Evolutionary conservation across 75 land plant species (phyloP).

Genomic region (Selaginella moellendorffii): DNA sequence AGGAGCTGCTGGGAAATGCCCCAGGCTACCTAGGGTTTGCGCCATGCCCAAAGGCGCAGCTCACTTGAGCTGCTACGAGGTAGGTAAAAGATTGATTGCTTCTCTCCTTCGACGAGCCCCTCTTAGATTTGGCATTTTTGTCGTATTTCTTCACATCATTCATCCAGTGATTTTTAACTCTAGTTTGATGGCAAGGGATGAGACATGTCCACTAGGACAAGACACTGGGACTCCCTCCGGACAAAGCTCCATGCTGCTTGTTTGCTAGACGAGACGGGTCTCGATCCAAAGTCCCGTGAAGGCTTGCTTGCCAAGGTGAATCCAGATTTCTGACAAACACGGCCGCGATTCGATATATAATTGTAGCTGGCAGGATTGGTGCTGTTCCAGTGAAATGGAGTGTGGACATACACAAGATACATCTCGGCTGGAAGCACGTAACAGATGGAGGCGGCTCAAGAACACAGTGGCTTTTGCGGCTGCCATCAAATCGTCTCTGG

Average conservation of each 20-base stretch:
- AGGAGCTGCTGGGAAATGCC: too few species aligned
- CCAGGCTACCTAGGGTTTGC: too few species aligned
- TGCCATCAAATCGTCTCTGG: neutral
- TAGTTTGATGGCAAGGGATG: neutral
- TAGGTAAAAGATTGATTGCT: slow-evolving; percentile 1
- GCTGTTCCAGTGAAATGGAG: neutral
- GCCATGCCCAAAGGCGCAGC: too few species aligned
- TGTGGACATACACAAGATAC: neutral
- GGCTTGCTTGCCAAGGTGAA: slow-evolving; percentile 1
- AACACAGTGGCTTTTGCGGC: slow-evolving; percentile 7
- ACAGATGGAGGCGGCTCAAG: slow-evolving; percentile 7
- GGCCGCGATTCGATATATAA: neutral
- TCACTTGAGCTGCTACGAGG: too few species aligned
- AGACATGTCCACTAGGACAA: slow-evolving; percentile 1
- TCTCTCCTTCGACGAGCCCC: neutral
- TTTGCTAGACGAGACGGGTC: neutral
- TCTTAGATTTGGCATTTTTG: neutral
- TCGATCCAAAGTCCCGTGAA: neutral
- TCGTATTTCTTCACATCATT: neutral
- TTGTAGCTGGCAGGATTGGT: neutral
- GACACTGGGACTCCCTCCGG: slow-evolving; percentile 2
- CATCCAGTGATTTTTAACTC: neutral
- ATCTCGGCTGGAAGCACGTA: slow-evolving; percentile 4
- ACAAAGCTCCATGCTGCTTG: slow-evolving; percentile 1
- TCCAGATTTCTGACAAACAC: slow-evolving; percentile 1